These are phyloP conservation scores for Aspergillus indologenus DNA, from an alignment of 495 filamentous ascomycete species.

Conservation along the genomic window DNA sequence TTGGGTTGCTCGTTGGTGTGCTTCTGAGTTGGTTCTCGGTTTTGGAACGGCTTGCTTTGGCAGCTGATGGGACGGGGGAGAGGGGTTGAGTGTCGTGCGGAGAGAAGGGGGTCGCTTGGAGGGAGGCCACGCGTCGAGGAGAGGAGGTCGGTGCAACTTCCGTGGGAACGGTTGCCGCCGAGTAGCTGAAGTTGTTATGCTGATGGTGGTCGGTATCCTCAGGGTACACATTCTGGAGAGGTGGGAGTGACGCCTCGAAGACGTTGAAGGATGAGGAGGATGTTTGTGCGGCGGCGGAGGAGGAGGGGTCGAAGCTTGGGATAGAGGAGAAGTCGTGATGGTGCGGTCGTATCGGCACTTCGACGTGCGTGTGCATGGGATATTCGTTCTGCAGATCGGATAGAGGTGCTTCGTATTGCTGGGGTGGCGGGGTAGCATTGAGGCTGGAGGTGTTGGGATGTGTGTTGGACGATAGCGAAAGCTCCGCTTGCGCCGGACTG, in stretches of 20 bases:
- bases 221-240: conserved; percentile 4
- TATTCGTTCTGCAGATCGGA: background rate
- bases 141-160: conserved; percentile 17
- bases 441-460: background rate
- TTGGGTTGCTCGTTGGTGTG: background rate
- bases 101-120: conserved; percentile 27
- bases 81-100: conserved; percentile 44
- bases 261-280: conserved; percentile 24
- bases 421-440: background rate
- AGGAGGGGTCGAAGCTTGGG: conserved; percentile 6
- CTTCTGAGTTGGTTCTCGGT: conserved; percentile 14
- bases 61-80: conserved; percentile 32
- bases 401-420: background rate
- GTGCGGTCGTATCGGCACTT: background rate
- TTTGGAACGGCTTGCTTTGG: conserved; percentile 22
- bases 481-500: background rate
- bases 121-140: conserved; percentile 24
- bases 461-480: background rate
- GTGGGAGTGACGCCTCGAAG: conserved; percentile 25
- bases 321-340: background rate
- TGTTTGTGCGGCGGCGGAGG: conserved; percentile 8
- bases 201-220: background rate
- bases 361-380: background rate
- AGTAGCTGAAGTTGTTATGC: conserved; percentile 7
- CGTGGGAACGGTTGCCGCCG: conserved; percentile 7